Percentiles rank a stretch among this genome's conserved stretches.
Evolutionary conservation across 2,329 filamentous ascomycete species (phyloP).

Genomic region (Leptosphaerulina australis): DNA sequence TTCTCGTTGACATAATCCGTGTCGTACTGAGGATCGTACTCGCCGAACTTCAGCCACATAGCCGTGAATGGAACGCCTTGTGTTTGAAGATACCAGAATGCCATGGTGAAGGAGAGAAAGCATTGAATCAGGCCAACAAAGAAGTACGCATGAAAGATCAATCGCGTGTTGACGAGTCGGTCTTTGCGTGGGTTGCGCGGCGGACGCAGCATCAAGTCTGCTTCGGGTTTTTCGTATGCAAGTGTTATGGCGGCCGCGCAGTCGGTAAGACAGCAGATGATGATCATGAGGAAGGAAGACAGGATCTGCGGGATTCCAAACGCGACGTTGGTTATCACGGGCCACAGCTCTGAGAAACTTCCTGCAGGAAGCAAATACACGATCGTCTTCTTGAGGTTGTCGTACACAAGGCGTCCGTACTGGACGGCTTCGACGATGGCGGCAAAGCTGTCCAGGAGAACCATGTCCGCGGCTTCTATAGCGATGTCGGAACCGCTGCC

Average conservation of each 20-base stretch:
- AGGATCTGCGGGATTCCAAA: constrained; percentile 77
- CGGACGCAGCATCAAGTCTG: constrained; percentile 72
- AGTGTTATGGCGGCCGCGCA: constrained; percentile 68
- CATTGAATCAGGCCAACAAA: constrained; percentile 65
- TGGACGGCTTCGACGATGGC: constrained; percentile 74
- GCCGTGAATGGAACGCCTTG: constrained; percentile 69
- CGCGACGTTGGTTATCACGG: constrained; percentile 72
- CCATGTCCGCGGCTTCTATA: constrained; percentile 67
- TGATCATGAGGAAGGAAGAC: constrained; percentile 71
- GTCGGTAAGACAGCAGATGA: constrained; percentile 73
- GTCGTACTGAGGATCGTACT: constrained; percentile 34
- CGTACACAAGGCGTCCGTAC: constrained; percentile 77
- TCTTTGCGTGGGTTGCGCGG: constrained; percentile 73
- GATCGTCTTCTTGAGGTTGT: constrained; percentile 78
- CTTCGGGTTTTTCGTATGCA: constrained; percentile 77
- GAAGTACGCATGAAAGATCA: constrained; percentile 75
- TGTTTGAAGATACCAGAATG: constrained; percentile 50
- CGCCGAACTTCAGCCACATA: constrained; percentile 63
- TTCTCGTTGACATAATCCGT: constrained; percentile 49
- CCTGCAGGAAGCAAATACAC: constrained; percentile 77
- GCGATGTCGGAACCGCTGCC: constrained; percentile 65
- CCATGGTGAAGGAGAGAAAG: constrained; percentile 53
- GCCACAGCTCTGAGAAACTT: constrained; percentile 75
- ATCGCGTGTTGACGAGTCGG: constrained; percentile 73
- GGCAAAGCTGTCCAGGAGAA: constrained; percentile 70